Evolutionary conservation across 352 stramenopile genomes (phyloP), one percentile per base, ranked within the genome.

Genomic region (Elongisporangium senticosum): DNA sequence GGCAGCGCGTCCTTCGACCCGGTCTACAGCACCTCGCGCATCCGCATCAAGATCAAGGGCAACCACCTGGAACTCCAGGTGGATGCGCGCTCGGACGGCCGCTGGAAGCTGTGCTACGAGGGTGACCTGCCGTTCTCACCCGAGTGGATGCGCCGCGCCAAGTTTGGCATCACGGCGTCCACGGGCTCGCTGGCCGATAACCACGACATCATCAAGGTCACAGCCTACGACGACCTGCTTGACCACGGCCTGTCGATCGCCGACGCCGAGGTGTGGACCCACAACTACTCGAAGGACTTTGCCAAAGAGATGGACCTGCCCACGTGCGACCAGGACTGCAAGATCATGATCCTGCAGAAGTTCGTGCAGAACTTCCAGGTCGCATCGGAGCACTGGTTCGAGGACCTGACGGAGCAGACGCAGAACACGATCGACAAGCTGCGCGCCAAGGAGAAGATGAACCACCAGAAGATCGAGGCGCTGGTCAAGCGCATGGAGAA

Each of bases 261-360:
- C 11, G 83, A 95, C 63, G 71, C 75, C 17, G 77, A 90, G 49
- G 82, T 89, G 49, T 87, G 76, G 79, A 79, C 72, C 63, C 83
- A 90, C 71, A 90, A 90, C 69, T 91, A 89, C 67, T 93, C 85
- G 52, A 94, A 95, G 65, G 72, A 95, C 58, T 90, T 90, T 52
- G 62, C 73, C 23, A 72, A 72, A 20, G 68, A 93, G 50, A 64
- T 93, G 62, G 70, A 79, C 28, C 82, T 69, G 53, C 49, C 65
- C 4, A 58, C 75, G 47, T 93, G 85, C 57, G 81, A 94, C 61
- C 74, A 90, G 61, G 81, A 67, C 51, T 94, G 85, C 77, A 93
- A 90, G 67, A 80, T 91, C 51, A 78, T 68, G 55, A 87, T 93
- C 52, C 62, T 94, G 49, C 74, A 94, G 54, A 94, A 88, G 68